Percentiles rank a stretch among this genome's conserved stretches.
Conservation (phyloP, 305 asterid species). For the Fraxinus velutina region DNA sequence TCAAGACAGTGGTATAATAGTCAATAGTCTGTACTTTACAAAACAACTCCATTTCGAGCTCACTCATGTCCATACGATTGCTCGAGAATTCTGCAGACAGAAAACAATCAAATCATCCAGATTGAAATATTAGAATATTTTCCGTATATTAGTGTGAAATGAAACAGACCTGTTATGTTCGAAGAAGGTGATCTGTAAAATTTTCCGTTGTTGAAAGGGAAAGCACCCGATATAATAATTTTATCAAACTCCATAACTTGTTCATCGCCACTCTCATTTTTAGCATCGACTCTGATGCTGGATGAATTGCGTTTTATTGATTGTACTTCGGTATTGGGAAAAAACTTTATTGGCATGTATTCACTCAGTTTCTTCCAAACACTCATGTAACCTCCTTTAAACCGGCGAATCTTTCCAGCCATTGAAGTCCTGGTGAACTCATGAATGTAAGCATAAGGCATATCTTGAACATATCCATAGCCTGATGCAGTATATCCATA, state of each 20-base stretch:
- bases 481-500: constrained; percentile 87
- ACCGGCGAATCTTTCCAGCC: constrained; percentile 77
- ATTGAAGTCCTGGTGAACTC: constrained; percentile 82
- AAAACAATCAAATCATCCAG: constrained; percentile 13
- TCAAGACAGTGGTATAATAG: constrained; percentile 67
- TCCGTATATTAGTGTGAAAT: neutral
- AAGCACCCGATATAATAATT: constrained; percentile 65
- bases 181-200: constrained; percentile 55
- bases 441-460: constrained; percentile 76
- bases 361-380: constrained; percentile 63
- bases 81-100: constrained; percentile 36
- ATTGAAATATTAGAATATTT: neutral
- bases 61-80: constrained; percentile 42
- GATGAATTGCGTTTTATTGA: constrained; percentile 42
- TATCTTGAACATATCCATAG: constrained; percentile 71
- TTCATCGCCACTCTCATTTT: constrained; percentile 29
- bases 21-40: constrained; percentile 66
- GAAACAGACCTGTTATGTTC: constrained; percentile 33
- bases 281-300: constrained; percentile 30
- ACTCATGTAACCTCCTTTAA: constrained; percentile 68
- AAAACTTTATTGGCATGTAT: constrained; percentile 47
- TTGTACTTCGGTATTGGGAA: constrained; percentile 58
- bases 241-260: constrained; percentile 53
- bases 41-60: constrained; percentile 58
- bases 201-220: constrained; percentile 53